phyloP scores from a whole-genome alignment of 2,329 filamentous ascomycete species.

The Pyrenophora graminea region DNA sequence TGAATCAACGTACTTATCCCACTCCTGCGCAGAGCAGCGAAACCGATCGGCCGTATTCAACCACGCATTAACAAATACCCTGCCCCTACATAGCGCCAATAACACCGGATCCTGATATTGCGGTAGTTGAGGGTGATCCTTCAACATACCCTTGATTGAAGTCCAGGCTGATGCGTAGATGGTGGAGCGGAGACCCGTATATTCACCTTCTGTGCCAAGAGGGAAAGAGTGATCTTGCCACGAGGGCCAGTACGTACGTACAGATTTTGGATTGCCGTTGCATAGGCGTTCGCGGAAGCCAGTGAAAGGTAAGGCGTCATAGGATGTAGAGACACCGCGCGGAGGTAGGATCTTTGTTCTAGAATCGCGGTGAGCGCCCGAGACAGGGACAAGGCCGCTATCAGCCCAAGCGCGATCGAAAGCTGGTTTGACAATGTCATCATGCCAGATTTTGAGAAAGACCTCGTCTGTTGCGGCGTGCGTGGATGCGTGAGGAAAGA shows the following conservation, averaged over 20 bases:
- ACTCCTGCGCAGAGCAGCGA: constrained; percentile 16
- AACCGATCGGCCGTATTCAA: constrained; percentile 6
- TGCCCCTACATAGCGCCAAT: constrained; percentile 10
- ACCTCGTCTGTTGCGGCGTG: background rate
- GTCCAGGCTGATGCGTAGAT: constrained; percentile 20
- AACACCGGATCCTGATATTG: constrained; percentile 18
- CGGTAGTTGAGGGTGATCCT: constrained; percentile 9
- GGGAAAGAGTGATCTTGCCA: constrained; percentile 8
- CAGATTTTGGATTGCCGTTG: background rate
- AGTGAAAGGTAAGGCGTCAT: constrained; percentile 5
- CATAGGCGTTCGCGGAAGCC: constrained; percentile 7
- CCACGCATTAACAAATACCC: constrained; percentile 4
- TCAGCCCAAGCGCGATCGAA: constrained; percentile 25
- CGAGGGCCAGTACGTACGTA: constrained; percentile 15
- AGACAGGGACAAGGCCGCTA: constrained; percentile 4
- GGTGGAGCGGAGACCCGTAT: background rate
- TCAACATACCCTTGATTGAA: constrained; percentile 20
- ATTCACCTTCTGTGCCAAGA: constrained; percentile 5
- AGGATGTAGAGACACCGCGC: background rate
- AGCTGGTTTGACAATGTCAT: constrained; percentile 24
- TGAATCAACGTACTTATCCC: constrained; percentile 21
- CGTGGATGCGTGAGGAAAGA: constrained; percentile 22
- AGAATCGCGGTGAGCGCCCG: background rate
- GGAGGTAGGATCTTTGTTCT: constrained; percentile 2
- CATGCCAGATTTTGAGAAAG: constrained; percentile 26